Evolutionary conservation across 2,329 filamentous ascomycete genomes (phyloP).

Genomic region (Pseudopithomyces chartarum): DNA sequence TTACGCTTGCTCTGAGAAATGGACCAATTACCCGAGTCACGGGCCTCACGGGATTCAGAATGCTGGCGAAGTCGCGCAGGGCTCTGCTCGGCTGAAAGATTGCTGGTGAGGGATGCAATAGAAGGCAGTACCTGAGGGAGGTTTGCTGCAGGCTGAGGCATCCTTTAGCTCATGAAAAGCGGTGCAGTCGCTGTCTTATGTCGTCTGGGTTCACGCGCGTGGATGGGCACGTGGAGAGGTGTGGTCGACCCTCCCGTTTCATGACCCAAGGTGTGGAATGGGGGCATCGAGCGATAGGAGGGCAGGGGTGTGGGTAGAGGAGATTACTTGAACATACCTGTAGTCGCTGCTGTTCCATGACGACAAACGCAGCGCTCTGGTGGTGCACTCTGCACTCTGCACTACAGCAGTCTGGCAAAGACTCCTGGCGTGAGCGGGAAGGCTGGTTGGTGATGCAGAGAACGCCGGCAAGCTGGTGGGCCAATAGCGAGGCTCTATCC

Average conservation of each 20-base stretch:
- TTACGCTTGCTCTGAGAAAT: constrained; percentile 63
- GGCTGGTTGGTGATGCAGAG: constrained; percentile 30
- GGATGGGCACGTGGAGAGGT: not conserved
- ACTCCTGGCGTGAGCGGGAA: constrained; percentile 11
- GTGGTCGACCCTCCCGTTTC: not conserved
- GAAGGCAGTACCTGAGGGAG: constrained; percentile 45
- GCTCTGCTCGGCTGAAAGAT: constrained; percentile 38
- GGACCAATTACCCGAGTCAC: constrained; percentile 65
- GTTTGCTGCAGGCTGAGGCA: constrained; percentile 16
- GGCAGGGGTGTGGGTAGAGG: not conserved
- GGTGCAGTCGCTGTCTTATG: not conserved
- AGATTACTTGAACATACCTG: constrained; percentile 8
- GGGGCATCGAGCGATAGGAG: not conserved
- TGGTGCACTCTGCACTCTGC: constrained; percentile 23
- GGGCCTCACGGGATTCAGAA: constrained; percentile 54
- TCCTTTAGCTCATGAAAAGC: not conserved
- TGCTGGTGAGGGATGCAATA: constrained; percentile 45
- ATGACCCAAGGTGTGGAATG: not conserved
- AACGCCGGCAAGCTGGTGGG: constrained; percentile 20
- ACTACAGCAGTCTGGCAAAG: constrained; percentile 18
- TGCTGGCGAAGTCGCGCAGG: constrained; percentile 39
- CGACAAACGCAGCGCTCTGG: constrained; percentile 11
- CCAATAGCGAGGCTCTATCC: constrained; percentile 26
- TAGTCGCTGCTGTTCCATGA: constrained; percentile 41
- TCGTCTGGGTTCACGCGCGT: not conserved